Evolutionary conservation across 495 filamentous ascomycete species (phyloP).

Genomic region (Talaromyces thailandensis): DNA sequence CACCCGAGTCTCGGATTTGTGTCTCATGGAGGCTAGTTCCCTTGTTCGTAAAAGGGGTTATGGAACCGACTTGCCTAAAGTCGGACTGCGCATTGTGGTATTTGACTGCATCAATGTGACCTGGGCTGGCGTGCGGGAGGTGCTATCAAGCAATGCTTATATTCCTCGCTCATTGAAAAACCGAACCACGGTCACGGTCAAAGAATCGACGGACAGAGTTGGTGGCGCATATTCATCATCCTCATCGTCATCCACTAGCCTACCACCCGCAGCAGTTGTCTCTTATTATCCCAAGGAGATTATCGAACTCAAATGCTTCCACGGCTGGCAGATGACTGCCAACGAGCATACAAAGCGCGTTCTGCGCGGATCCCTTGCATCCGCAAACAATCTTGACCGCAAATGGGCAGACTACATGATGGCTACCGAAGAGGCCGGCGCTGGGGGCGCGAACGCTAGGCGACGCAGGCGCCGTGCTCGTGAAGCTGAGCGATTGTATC

Average conservation of each 20-base stretch:
- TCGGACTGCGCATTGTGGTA: slow-evolving; percentile 69
- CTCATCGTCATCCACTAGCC: slow-evolving; percentile 21
- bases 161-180: slow-evolving; percentile 34
- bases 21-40: slow-evolving; percentile 76
- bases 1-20: slow-evolving; percentile 78
- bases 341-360: slow-evolving; percentile 86
- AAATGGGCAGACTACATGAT: slow-evolving; percentile 97
- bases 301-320: slow-evolving; percentile 84
- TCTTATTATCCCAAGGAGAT: slow-evolving; percentile 58
- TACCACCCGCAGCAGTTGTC: slow-evolving; percentile 14
- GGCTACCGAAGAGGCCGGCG: slow-evolving; percentile 74
- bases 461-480: slow-evolving; percentile 65
- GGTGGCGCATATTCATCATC: slow-evolving; percentile 9
- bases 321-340: slow-evolving; percentile 89
- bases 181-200: slow-evolving; percentile 4
- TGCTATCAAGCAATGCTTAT: slow-evolving; percentile 76
- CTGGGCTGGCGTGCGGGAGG: slow-evolving; percentile 84
- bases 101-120: slow-evolving; percentile 89
- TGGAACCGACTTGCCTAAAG: slow-evolving; percentile 36
- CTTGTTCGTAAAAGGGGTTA: slow-evolving; percentile 61
- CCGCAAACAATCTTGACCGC: slow-evolving; percentile 66
- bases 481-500: slow-evolving; percentile 64
- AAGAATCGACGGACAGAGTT: not conserved
- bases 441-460: slow-evolving; percentile 53
- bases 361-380: slow-evolving; percentile 57